Percentiles rank a stretch among this genome's conserved stretches.
phyloP scores from a whole-genome alignment of 352 stramenopile species.

The Plasmopara viticola region DNA sequence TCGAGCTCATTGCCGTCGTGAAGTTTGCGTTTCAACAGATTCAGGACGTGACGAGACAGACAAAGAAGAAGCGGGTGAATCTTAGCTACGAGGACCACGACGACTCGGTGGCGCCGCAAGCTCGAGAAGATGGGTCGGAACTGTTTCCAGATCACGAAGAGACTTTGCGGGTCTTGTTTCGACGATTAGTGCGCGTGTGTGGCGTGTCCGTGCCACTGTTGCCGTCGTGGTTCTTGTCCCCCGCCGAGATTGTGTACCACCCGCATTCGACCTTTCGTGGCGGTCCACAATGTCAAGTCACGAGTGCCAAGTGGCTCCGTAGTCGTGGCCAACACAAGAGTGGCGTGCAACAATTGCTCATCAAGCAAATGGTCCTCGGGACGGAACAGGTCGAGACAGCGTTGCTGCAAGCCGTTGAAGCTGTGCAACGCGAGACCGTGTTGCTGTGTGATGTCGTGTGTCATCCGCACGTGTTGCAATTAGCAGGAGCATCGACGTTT shows the following conservation, averaged over 20 bases:
- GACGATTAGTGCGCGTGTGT: constrained; percentile 38
- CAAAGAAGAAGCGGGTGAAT: constrained; percentile 16
- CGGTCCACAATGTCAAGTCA: constrained; percentile 23
- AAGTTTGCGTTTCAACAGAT: constrained; percentile 44
- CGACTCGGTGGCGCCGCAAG: constrained; percentile 1
- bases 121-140: constrained; percentile 12
- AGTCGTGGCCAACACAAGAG: constrained; percentile 21
- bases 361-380: constrained; percentile 38
- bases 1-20: constrained; percentile 44
- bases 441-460: constrained; percentile 33
- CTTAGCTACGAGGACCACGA: constrained; percentile 15
- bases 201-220: constrained; percentile 38
- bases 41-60: constrained; percentile 16
- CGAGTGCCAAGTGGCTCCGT: constrained; percentile 25
- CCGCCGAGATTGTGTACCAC: constrained; percentile 28
- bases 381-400: constrained; percentile 7
- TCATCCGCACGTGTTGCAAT: constrained; percentile 47
- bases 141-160: constrained; percentile 36
- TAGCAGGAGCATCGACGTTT: constrained; percentile 50
- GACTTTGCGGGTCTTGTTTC: constrained; percentile 39
- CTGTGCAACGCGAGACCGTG: constrained; percentile 33
- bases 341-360: constrained; percentile 23
- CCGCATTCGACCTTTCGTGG: constrained; percentile 19
- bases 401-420: constrained; percentile 15
- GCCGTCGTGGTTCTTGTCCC: constrained; percentile 46